These are phyloP conservation scores for Ceratocystis alfenasii DNA, from an alignment of 2,329 filamentous ascomycete genomes.

Conservation along the genomic window DNA sequence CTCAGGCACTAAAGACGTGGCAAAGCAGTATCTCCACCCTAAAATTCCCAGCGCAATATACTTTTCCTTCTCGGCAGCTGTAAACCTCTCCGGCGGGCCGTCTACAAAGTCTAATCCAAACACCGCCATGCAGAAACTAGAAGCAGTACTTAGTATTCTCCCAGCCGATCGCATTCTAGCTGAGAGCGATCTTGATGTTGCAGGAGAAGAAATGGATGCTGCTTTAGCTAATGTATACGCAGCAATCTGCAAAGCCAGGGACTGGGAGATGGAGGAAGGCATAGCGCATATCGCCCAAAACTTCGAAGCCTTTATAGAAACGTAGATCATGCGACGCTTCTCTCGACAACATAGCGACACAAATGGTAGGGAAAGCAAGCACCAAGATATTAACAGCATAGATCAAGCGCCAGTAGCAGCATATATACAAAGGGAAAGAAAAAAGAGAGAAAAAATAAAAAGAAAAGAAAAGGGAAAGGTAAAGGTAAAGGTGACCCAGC, in stretches of 20 bases:
- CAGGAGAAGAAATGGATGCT: constrained; percentile 69
- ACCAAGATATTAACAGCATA: background rate
- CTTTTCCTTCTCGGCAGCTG: constrained; percentile 74
- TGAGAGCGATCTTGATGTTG: constrained; percentile 81
- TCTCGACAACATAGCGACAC: background rate
- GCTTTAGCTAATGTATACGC: constrained; percentile 62
- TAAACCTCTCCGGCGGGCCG: constrained; percentile 49
- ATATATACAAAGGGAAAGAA: background rate
- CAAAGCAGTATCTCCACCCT: constrained; percentile 66
- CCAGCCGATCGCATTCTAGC: constrained; percentile 70
- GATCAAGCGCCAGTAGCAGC: background rate
- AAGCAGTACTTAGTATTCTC: constrained; percentile 55
- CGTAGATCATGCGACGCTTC: background rate
- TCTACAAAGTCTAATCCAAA: background rate
- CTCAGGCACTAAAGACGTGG: constrained; percentile 60
- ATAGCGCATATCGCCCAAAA: constrained; percentile 57
- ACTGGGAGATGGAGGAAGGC: constrained; percentile 64
- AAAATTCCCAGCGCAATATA: constrained; percentile 65
- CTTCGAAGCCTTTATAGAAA: constrained; percentile 56
- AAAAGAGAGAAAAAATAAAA: background rate
- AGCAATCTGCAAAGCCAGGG: constrained; percentile 65
- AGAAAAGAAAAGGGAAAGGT: background rate
- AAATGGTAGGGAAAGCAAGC: background rate
- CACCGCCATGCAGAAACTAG: constrained; percentile 36
- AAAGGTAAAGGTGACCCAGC: background rate